These are phyloP conservation scores for Boeremia exigua DNA, from an alignment of 2,329 filamentous ascomycete species.

Conservation along the genomic window DNA sequence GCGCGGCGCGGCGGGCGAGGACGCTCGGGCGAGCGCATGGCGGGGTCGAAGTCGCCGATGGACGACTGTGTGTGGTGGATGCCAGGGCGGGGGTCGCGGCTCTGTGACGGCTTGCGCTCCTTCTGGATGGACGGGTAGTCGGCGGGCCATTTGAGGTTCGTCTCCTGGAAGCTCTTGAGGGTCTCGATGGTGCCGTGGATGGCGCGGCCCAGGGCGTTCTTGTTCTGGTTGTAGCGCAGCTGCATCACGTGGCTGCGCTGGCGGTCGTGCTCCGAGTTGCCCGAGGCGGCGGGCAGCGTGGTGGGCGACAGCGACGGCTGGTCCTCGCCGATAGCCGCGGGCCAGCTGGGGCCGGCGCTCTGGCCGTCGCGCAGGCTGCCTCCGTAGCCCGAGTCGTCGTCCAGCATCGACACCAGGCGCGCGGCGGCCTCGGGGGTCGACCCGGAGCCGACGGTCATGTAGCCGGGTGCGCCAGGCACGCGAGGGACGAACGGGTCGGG, in stretches of 20 bases:
- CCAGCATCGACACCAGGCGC: conserved; percentile 79
- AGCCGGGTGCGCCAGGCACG: conserved; percentile 61
- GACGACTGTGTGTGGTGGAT: conserved; percentile 70
- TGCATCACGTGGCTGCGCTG: conserved; percentile 84
- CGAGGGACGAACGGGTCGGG: conserved; percentile 32
- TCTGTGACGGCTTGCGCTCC: conserved; percentile 49
- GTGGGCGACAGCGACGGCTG: conserved; percentile 63
- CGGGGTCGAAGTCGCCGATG: conserved; percentile 56
- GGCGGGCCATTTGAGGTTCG: conserved; percentile 91
- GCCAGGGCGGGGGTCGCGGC: conserved; percentile 64
- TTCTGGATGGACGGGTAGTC: conserved; percentile 86
- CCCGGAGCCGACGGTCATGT: conserved; percentile 88
- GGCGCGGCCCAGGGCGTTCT: conserved; percentile 81
- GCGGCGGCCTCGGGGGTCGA: conserved; percentile 81
- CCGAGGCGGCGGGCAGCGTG: conserved; percentile 55
- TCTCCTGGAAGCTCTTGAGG: conserved; percentile 81
- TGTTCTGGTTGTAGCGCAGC: conserved; percentile 92
- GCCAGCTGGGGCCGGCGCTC: conserved; percentile 60
- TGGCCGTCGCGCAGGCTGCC: conserved; percentile 74
- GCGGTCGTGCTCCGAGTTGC: conserved; percentile 66
- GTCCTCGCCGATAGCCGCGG: conserved; percentile 63
- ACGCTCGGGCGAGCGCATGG: conserved; percentile 49
- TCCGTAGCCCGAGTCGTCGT: conserved; percentile 90
- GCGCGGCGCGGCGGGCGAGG: conserved; percentile 69
- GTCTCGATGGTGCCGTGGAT: conserved; percentile 88